Percentiles rank a stretch among this genome's conserved stretches.
Evolutionary conservation across 352 stramenopile genomes (phyloP).

Genomic region (Phytophthora quininea): DNA sequence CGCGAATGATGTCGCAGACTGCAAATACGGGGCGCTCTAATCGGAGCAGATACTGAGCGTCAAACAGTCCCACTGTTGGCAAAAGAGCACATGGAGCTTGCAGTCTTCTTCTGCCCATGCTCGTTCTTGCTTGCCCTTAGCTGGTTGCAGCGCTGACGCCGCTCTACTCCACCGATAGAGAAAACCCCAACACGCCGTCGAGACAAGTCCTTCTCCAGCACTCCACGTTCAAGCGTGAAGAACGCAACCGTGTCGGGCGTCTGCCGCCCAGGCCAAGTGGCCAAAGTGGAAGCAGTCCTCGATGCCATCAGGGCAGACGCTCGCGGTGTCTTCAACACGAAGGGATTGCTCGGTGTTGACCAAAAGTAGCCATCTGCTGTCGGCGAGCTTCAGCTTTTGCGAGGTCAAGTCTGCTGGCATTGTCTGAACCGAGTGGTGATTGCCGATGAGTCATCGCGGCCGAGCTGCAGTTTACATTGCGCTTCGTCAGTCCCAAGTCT

Average conservation of each 20-base stretch:
- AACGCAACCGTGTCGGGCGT: not conserved
- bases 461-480: too few species aligned
- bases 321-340: not conserved
- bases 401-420: conserved; percentile 19
- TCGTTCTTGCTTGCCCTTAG: not conserved
- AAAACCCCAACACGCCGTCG: too few species aligned
- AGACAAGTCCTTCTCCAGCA: too few species aligned
- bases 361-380: conserved; percentile 4
- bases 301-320: not conserved
- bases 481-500: too few species aligned
- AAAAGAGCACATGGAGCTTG: not conserved
- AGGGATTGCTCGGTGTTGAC: not conserved
- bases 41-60: not conserved
- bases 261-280: too few species aligned
- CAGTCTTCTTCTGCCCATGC: not conserved
- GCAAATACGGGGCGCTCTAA: not conserved
- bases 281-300: conserved; percentile 4
- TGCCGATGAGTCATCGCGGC: not conserved
- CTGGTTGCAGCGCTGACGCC: too few species aligned
- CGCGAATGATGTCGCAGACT: conserved; percentile 26
- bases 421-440: conserved; percentile 23
- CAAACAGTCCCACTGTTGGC: not conserved
- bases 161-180: too few species aligned
- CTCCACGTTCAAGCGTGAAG: not conserved
- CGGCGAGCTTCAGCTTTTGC: conserved; percentile 21